Evolutionary conservation across 2,329 filamentous ascomycete genomes (phyloP).

Genomic region (Xylaria hypoxylon): DNA sequence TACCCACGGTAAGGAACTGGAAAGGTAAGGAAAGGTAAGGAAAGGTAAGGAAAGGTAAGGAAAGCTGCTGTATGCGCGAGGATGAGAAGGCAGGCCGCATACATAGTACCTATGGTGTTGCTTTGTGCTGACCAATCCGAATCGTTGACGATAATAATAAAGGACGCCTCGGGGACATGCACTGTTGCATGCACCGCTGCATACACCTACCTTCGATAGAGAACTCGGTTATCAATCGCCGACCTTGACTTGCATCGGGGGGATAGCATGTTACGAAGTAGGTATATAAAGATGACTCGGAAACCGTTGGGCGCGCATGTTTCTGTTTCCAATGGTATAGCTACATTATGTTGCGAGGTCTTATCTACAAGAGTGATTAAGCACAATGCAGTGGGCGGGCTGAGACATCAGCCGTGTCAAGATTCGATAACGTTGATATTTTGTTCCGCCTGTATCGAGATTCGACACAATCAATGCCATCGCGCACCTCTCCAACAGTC

Average conservation of each 20-base stretch:
- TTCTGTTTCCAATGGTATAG: constrained; percentile 8
- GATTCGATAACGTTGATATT: constrained; percentile 3
- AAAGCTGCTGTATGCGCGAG: constrained; percentile 26
- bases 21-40: constrained; percentile 18
- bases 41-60: constrained; percentile 18
- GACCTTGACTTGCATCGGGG: constrained; percentile 4
- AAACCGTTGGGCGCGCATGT: neutral
- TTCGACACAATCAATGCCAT: neutral
- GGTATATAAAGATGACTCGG: constrained; percentile 9
- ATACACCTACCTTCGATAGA: neutral
- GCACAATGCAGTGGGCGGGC: neutral
- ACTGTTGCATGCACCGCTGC: constrained; percentile 3
- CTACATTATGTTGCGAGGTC: neutral
- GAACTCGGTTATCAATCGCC: constrained; percentile 15
- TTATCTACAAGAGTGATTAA: neutral
- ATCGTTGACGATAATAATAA: constrained; percentile 13
- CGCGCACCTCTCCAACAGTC: neutral
- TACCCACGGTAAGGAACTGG: constrained; percentile 5
- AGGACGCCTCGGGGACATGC: constrained; percentile 16
- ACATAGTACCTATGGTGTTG: too few relatives aligned
- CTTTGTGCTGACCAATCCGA: constrained; percentile 27
- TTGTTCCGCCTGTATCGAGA: neutral
- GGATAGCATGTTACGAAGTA: neutral
- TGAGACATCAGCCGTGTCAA: constrained; percentile 30
- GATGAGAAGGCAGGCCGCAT: constrained; percentile 21